These are phyloP conservation scores for Neofusicoccum sp. DNA, from an alignment of 2,329 filamentous ascomycete genomes.

Conservation along the genomic window DNA sequence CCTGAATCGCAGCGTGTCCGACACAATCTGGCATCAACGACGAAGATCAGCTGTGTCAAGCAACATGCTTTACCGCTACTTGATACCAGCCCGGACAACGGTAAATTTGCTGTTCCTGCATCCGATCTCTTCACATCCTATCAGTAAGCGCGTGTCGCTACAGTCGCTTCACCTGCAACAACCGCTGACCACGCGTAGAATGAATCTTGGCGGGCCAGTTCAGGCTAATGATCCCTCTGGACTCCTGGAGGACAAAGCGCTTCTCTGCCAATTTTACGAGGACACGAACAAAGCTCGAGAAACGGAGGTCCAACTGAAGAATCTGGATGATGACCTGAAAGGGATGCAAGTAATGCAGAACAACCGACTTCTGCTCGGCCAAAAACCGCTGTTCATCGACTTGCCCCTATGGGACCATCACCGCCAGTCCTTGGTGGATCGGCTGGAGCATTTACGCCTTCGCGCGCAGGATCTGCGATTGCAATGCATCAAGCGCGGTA, in stretches of 20 bases:
- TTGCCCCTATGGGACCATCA: conserved; percentile 2
- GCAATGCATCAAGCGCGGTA: conserved; percentile 4
- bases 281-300: not conserved
- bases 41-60: not conserved
- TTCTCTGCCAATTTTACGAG: conserved; percentile 6
- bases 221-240: not conserved
- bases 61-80: not conserved
- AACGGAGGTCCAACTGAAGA: not conserved
- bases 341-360: conserved; percentile 11
- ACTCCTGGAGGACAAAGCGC: not conserved
- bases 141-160: not conserved
- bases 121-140: not conserved
- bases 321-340: not conserved
- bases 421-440: conserved; percentile 3
- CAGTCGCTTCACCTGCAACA: no score
- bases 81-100: not conserved
- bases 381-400: conserved; percentile 8
- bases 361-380: not conserved
- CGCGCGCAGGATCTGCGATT: not conserved
- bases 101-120: not conserved
- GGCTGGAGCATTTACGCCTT: not conserved
- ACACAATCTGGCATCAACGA: not conserved
- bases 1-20: not conserved
- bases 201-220: not conserved
- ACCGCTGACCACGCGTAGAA: not conserved